Conservation (phyloP, 371 early-diverging fungal species). For the Mortierella sp. region DNA sequence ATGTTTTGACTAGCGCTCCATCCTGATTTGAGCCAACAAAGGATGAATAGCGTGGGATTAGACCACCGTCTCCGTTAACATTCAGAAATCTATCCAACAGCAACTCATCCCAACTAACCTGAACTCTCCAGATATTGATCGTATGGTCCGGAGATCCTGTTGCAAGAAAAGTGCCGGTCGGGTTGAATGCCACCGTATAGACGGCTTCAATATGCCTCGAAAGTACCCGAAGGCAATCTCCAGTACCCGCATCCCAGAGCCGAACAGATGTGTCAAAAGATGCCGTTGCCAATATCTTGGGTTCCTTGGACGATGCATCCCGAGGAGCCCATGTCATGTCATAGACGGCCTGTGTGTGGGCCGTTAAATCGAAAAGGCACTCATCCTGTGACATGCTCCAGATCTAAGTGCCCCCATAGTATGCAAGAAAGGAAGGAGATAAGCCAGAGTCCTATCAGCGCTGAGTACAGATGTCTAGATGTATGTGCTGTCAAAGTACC, state of each 20-base stretch:
- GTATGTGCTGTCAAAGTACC: slow-evolving; percentile 54
- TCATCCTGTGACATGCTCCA: slow-evolving; percentile 82
- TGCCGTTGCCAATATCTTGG: slow-evolving; percentile 77
- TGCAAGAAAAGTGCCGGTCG: slow-evolving; percentile 85
- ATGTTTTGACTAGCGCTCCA: slow-evolving; percentile 74
- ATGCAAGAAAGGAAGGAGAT: too few species aligned
- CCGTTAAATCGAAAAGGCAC: slow-evolving; percentile 64
- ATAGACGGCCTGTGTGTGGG: slow-evolving; percentile 30
- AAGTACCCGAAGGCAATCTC: slow-evolving; percentile 79
- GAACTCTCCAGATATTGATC: slow-evolving; percentile 83
- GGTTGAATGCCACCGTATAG: slow-evolving; percentile 88
- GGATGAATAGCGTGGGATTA: too few species aligned
- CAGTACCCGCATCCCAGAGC: slow-evolving; percentile 87
- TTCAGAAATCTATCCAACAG: not conserved
- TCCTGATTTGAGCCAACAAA: slow-evolving; percentile 48
- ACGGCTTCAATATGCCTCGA: slow-evolving; percentile 83
- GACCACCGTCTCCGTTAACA: too few species aligned
- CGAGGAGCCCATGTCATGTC: slow-evolving; percentile 53
- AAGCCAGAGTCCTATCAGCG: too few species aligned
- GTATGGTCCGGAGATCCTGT: slow-evolving; percentile 89
- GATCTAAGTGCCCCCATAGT: slow-evolving; percentile 57
- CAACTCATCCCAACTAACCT: slow-evolving; percentile 56
- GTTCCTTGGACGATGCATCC: slow-evolving; percentile 48
- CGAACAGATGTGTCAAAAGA: slow-evolving; percentile 92
- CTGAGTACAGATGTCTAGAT: too few species aligned